A percentile compares a stretch with the other conserved stretches of the same genome.
phyloP scores from a whole-genome alignment of 2,329 filamentous ascomycete genomes.

The Trichoderma lentiforme region DNA sequence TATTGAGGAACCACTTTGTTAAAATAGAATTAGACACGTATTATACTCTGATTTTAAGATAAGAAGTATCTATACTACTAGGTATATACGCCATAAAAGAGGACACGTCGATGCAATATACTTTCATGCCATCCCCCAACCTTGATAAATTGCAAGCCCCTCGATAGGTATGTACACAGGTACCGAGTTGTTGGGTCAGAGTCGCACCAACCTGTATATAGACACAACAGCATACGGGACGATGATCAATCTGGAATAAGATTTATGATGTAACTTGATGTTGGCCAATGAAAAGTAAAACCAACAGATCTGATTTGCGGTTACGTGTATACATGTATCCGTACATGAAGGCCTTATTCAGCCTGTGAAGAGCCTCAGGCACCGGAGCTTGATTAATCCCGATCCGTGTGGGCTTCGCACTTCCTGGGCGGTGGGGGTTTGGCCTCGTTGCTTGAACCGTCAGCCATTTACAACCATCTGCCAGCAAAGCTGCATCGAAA shows the following conservation, averaged over 20 bases:
- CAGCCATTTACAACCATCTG: neutral
- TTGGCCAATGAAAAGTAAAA: neutral
- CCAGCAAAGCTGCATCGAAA: neutral
- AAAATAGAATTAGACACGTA: neutral
- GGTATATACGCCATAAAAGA: neutral
- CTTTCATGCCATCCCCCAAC: neutral
- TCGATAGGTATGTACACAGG: neutral
- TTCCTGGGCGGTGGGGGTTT: constrained; percentile 7
- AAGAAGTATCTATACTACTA: neutral
- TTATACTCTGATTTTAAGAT: neutral
- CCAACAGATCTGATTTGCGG: neutral
- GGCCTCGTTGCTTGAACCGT: neutral
- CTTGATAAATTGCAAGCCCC: neutral
- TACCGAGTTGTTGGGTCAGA: neutral
- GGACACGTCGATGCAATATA: neutral
- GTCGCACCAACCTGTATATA: neutral
- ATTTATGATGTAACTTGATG: neutral
- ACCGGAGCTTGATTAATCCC: constrained; percentile 10
- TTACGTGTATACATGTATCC: neutral
- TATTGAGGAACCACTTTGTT: neutral
- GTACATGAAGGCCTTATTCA: neutral
- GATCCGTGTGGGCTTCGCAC: neutral
- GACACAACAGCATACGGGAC: neutral
- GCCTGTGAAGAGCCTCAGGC: neutral
- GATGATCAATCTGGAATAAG: neutral